phyloP scores from a whole-genome alignment of 106 monocot genomes.

The Allium sativum region DNA sequence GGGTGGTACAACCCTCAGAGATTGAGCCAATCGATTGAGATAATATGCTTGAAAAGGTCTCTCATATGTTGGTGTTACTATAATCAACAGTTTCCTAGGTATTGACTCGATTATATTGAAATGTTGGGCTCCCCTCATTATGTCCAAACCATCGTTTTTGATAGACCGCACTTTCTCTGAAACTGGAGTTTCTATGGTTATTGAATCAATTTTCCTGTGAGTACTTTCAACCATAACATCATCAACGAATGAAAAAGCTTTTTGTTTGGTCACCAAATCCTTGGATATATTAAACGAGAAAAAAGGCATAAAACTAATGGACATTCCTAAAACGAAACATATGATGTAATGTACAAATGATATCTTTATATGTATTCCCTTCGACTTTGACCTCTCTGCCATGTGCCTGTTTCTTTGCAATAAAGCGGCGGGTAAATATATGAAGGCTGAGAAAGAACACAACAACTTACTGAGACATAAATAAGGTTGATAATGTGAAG shows the following conservation, averaged over 20 bases:
- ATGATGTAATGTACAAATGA: conserved; percentile 23
- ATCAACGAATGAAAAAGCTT: conserved; percentile 31
- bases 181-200: conserved; percentile 4
- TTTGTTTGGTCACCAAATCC: conserved; percentile 13
- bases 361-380: conserved; percentile 23
- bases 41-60: conserved; percentile 61
- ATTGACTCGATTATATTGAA: conserved; percentile 4
- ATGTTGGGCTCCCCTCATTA: conserved; percentile 7
- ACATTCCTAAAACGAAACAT: conserved; percentile 47
- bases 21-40: conserved; percentile 52
- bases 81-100: conserved; percentile 40
- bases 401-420: conserved; percentile 16
- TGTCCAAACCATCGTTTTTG: conserved; percentile 4
- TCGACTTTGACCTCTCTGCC: conserved; percentile 29
- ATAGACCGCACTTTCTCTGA: neutral
- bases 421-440: conserved; percentile 15
- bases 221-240: conserved; percentile 10
- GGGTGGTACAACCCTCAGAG: conserved; percentile 38
- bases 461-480: conserved; percentile 30
- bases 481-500: conserved; percentile 16
- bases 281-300: conserved; percentile 32
- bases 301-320: conserved; percentile 45
- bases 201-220: neutral
- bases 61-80: conserved; percentile 61
- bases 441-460: conserved; percentile 12